phyloP scores from a whole-genome alignment of 1,139 yeast genomes.

The Lodderomyces orthopsilosis region DNA sequence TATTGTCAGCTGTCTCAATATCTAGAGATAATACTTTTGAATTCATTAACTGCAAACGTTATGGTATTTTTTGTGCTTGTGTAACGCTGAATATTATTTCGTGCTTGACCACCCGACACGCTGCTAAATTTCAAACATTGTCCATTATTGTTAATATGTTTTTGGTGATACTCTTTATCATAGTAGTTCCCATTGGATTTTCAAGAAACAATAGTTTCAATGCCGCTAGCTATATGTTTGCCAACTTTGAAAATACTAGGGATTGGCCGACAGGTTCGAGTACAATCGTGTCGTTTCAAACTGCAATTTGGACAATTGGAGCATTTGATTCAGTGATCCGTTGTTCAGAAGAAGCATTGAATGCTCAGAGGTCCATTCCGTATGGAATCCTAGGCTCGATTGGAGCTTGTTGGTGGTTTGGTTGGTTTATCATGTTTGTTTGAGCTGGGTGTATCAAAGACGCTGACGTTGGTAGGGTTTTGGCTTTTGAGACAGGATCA shows the following conservation, averaged over 20 bases:
- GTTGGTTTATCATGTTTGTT: slow-evolving; percentile 58
- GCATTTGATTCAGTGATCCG: slow-evolving; percentile 73
- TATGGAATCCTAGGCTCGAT: slow-evolving; percentile 52
- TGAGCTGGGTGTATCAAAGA: slow-evolving; percentile 51
- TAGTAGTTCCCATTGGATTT: slow-evolving; percentile 66
- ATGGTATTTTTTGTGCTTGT: slow-evolving; percentile 37
- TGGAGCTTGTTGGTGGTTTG: slow-evolving; percentile 56
- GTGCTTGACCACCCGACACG: slow-evolving; percentile 33
- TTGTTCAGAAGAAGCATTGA: slow-evolving; percentile 66
- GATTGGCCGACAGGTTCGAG: slow-evolving; percentile 23
- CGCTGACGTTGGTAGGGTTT: slow-evolving; percentile 43
- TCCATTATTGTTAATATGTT: slow-evolving; percentile 56
- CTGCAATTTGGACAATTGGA: slow-evolving; percentile 65
- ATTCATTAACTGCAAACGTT: slow-evolving; percentile 26
- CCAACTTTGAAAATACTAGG: slow-evolving; percentile 49
- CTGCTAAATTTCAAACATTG: slow-evolving; percentile 57
- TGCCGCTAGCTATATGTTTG: slow-evolving; percentile 48
- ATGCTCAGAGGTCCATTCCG: slow-evolving; percentile 71
- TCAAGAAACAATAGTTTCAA: slow-evolving; percentile 42
- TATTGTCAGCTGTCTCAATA: slow-evolving; percentile 32
- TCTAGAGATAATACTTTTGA: slow-evolving; percentile 28
- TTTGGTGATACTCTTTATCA: slow-evolving; percentile 52
- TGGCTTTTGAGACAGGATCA: slow-evolving; percentile 45
- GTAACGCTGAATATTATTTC: slow-evolving; percentile 27
- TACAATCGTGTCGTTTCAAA: slow-evolving; percentile 56